Evolutionary conservation across 345 rosid species (phyloP), one percentile per base, ranked within the genome.

Genomic region (Trapa bicornis): DNA sequence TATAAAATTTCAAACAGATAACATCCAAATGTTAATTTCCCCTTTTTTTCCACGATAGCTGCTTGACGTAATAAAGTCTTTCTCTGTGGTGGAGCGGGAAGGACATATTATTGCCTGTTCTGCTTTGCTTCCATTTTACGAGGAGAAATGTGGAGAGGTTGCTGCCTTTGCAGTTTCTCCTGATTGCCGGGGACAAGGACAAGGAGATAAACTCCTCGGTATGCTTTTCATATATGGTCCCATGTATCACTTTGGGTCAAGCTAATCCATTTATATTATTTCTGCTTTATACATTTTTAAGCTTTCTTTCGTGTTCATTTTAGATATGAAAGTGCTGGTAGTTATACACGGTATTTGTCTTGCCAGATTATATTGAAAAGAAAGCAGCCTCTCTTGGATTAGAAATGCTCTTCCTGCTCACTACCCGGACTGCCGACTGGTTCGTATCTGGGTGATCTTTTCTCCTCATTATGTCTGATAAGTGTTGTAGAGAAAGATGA

Each of bases 371-470:
- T 73, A 61, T 93, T 12, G 98, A 93, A 85, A 93, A 88, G 85
- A 88, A 84, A 76, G 94, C 97, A 6, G 81, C 89, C 1, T 76
- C 81, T 17, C 80, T 88, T 33, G 92, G 92, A 72, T 78, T 93
- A 70, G 82, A 85, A 41, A 85, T 65, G 88, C 84, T 90, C 36
- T 93, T 93, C 72, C 81, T 93, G 47, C 72, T 93, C 65, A 93
- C 97, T 16, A 90, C 98, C 22, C 92, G 98, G 5, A 84, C 97
- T 22, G 91, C 97, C 2, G 97, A 93, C 66, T 90, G 98, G 98
- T 93, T 68, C n/a, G 79, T 74, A 0, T n/a, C 15, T 22, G 22
- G 36, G 16, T 50, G 5, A 16, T 5, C 22, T 2, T 50, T 50
- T 50, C 35, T 47, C 9, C 15, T 47, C 8, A 7, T 61, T 12